Percentiles rank a stretch among this genome's conserved stretches.
Evolutionary conservation across 2,329 filamentous ascomycete genomes (phyloP).

Genomic region (Microsporum audouinii): DNA sequence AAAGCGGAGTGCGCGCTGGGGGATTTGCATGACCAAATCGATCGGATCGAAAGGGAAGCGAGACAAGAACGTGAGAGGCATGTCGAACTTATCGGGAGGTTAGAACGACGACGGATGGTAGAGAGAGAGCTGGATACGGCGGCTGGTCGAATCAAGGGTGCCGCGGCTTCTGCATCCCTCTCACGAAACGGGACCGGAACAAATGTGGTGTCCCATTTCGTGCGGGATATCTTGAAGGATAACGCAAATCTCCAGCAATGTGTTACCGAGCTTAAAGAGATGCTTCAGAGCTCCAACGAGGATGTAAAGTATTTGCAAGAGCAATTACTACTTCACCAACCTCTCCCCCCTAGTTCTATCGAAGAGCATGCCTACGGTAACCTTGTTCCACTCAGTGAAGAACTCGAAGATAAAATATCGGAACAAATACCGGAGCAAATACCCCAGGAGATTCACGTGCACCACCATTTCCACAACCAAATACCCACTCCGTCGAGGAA

Average conservation of each 20-base stretch:
- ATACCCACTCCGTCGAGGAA: conserved; percentile 40
- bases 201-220: conserved; percentile 84
- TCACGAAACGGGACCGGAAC: conserved; percentile 48
- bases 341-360: conserved; percentile 35
- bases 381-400: conserved; percentile 51
- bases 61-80: conserved; percentile 70
- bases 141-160: conserved; percentile 67
- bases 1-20: conserved; percentile 68
- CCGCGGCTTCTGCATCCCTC: conserved; percentile 58
- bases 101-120: conserved; percentile 72
- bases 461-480: conserved; percentile 80
- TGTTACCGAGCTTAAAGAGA: conserved; percentile 79
- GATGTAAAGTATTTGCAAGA: conserved; percentile 81
- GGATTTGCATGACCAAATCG: conserved; percentile 75
- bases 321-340: conserved; percentile 69
- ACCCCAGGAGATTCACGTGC: conserved; percentile 75
- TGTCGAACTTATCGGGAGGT: conserved; percentile 64
- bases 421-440: conserved; percentile 36
- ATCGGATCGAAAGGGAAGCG: conserved; percentile 75
- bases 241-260: conserved; percentile 89
- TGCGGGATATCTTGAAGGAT: conserved; percentile 87
- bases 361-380: conserved; percentile 7
- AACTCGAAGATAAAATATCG: conserved; percentile 49
- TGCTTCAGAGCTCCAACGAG: conserved; percentile 84
- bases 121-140: conserved; percentile 72